Evolutionary conservation across 2,329 filamentous ascomycete species (phyloP).

Genomic region (Venturia oleaginea): DNA sequence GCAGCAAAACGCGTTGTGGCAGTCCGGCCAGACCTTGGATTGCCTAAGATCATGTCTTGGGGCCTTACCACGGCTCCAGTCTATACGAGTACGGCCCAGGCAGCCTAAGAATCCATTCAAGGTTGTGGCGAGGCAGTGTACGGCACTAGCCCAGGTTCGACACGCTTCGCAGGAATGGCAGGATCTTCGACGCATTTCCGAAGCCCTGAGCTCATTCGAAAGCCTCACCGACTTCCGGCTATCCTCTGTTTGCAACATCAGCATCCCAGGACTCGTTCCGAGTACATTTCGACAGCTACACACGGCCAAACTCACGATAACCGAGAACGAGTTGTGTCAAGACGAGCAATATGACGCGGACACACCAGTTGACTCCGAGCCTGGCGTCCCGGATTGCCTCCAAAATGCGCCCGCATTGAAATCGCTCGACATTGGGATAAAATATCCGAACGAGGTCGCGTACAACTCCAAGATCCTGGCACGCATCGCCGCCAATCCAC

Average conservation of each 20-base stretch:
- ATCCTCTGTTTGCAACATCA: neutral
- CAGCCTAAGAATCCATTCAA: neutral
- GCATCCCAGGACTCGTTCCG: neutral
- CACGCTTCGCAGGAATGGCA: neutral
- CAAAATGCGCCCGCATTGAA: neutral
- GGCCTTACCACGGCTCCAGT: neutral
- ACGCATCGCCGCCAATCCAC: neutral
- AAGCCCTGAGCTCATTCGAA: neutral
- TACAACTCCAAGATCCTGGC: neutral
- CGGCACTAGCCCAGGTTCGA: neutral
- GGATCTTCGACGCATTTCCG: neutral
- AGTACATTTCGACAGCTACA: neutral
- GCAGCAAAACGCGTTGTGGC: neutral
- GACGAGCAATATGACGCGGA: conserved; percentile 1
- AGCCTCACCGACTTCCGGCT: neutral
- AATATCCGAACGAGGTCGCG: neutral
- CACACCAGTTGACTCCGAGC: neutral
- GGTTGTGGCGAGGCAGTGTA: neutral
- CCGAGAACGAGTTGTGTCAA: neutral
- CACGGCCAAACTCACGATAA: neutral
- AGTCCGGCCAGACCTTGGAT: neutral
- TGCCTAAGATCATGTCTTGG: neutral
- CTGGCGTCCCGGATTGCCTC: neutral
- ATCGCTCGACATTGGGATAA: conserved; percentile 1
- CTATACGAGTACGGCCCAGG: neutral